These are phyloP conservation scores for Fusarium graminum DNA, from an alignment of 2,329 filamentous ascomycete species.

Conservation along the genomic window DNA sequence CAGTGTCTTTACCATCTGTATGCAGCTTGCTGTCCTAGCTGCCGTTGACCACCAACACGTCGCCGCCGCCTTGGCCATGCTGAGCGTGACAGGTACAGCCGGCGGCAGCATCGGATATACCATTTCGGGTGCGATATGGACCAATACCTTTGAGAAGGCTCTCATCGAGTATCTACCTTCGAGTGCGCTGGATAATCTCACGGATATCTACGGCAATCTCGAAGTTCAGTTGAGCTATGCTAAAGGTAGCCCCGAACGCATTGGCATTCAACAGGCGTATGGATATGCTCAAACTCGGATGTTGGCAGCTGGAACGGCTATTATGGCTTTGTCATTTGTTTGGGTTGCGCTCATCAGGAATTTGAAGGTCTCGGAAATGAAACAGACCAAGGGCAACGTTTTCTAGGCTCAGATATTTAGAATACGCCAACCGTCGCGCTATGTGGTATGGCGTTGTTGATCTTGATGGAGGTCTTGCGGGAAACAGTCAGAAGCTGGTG, in stretches of 20 bases:
- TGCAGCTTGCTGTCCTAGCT: constrained; percentile 70
- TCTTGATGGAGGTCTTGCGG: too few relatives aligned
- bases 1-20: constrained; percentile 65
- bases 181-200: constrained; percentile 6
- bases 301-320: constrained; percentile 40
- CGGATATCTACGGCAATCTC: constrained; percentile 14
- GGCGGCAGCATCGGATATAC: constrained; percentile 61
- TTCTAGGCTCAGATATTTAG: not conserved
- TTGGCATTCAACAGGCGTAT: constrained; percentile 24
- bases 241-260: constrained; percentile 4
- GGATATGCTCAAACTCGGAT: constrained; percentile 33
- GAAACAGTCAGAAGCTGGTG: too few relatives aligned
- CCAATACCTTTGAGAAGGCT: constrained; percentile 53
- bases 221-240: constrained; percentile 16
- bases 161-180: not conserved
- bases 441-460: too few relatives aligned
- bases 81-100: constrained; percentile 59
- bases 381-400: constrained; percentile 34
- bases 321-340: constrained; percentile 35
- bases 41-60: constrained; percentile 67
- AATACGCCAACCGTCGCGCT: not conserved
- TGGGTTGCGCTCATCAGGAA: constrained; percentile 43
- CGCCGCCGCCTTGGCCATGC: constrained; percentile 61
- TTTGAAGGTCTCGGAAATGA: constrained; percentile 39
- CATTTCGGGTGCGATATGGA: constrained; percentile 59